Evolutionary conservation across 2,329 filamentous ascomycete genomes (phyloP).

Genomic region (Helminthosporium solani): DNA sequence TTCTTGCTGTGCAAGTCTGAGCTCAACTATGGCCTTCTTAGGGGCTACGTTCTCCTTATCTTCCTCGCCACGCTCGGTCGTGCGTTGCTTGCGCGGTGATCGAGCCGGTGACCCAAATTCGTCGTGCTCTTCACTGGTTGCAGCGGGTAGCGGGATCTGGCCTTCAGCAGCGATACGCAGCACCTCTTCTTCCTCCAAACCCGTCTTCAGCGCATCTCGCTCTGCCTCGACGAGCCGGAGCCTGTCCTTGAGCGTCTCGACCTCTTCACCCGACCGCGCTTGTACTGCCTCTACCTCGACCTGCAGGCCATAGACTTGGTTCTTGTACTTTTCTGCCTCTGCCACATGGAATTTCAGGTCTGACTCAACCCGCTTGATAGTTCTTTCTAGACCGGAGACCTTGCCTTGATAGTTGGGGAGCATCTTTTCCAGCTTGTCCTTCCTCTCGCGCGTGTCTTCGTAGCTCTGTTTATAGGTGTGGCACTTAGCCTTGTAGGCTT

Average conservation of each 20-base stretch:
- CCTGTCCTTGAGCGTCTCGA: slow-evolving; percentile 63
- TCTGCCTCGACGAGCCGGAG: slow-evolving; percentile 70
- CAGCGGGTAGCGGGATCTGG: slow-evolving; percentile 62
- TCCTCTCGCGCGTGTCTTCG: slow-evolving; percentile 10
- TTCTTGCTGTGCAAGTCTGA: slow-evolving; percentile 53
- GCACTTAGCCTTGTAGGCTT: slow-evolving; percentile 28
- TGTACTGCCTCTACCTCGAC: slow-evolving; percentile 60
- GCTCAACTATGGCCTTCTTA: slow-evolving; percentile 48
- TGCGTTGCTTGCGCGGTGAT: slow-evolving; percentile 47
- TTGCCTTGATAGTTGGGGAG: slow-evolving; percentile 32
- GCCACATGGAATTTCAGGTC: slow-evolving; percentile 35
- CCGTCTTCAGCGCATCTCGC: slow-evolving; percentile 70
- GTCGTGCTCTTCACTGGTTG: slow-evolving; percentile 55
- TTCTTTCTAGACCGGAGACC: slow-evolving; percentile 29
- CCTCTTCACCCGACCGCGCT: slow-evolving; percentile 65
- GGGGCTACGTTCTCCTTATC: slow-evolving; percentile 51
- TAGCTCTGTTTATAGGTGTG: slow-evolving; percentile 10
- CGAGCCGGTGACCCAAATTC: slow-evolving; percentile 65
- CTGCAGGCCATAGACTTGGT: slow-evolving; percentile 47
- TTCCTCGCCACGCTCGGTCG: slow-evolving; percentile 44
- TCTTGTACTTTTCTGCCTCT: slow-evolving; percentile 40
- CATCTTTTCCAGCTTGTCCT: slow-evolving; percentile 27
- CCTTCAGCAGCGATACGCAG: slow-evolving; percentile 72
- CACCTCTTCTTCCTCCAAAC: slow-evolving; percentile 71
- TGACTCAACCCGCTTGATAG: slow-evolving; percentile 28